Percentiles rank a stretch among this genome's conserved stretches.
Conservation (phyloP, 2,329 filamentous ascomycete species). For the Trichophaea hybrida region DNA sequence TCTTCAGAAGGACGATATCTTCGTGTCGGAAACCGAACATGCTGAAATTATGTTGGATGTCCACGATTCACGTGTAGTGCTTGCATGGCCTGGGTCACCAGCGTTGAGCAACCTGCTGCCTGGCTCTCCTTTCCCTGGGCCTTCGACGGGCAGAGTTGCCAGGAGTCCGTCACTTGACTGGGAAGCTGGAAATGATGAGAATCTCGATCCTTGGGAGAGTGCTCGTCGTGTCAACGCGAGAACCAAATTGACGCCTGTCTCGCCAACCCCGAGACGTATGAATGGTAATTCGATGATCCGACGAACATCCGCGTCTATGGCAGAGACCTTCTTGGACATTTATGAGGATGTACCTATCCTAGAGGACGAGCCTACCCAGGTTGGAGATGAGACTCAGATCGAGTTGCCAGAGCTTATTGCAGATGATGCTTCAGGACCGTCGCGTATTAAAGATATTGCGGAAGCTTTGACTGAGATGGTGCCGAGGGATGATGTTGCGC, state of each 20-base stretch:
- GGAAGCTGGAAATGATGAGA: conserved; percentile 22
- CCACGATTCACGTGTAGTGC: conserved; percentile 74
- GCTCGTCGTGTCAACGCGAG: conserved; percentile 10
- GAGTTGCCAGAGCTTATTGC: conserved; percentile 9
- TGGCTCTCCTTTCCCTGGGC: conserved; percentile 10
- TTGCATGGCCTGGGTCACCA: conserved; percentile 58
- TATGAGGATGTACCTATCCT: conserved; percentile 26
- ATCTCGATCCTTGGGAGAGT: conserved; percentile 16
- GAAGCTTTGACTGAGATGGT: conserved; percentile 37
- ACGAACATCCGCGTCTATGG: conserved; percentile 16
- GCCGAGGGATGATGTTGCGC: neutral
- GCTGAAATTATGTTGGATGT: conserved; percentile 92
- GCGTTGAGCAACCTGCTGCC: neutral
- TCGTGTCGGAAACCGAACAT: conserved; percentile 75
- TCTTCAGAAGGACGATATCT: conserved; percentile 72
- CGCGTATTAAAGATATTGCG: conserved; percentile 34
- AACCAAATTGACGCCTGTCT: conserved; percentile 7
- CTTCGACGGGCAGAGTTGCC: conserved; percentile 15
- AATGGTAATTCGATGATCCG: conserved; percentile 12
- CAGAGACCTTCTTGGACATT: conserved; percentile 25
- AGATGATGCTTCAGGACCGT: conserved; percentile 13
- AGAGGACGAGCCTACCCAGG: neutral
- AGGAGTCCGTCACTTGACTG: conserved; percentile 20
- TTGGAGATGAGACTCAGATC: conserved; percentile 10
- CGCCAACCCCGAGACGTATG: conserved; percentile 5